These are phyloP conservation scores for Platanthera guangdongensis DNA, from an alignment of 106 monocot genomes.

Conservation along the genomic window DNA sequence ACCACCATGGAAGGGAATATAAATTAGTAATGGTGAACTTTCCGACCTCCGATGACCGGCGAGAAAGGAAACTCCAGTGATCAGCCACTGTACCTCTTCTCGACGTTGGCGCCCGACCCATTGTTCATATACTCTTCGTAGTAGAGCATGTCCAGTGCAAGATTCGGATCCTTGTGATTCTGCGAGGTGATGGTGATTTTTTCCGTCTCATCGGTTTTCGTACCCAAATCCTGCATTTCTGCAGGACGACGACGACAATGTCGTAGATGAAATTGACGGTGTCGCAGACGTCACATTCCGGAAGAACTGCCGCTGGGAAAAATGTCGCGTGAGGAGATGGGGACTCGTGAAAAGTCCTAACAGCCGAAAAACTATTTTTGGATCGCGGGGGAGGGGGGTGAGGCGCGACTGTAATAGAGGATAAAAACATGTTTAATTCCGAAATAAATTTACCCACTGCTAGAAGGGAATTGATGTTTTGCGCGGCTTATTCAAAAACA, in stretches of 20 bases:
- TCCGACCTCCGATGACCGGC: conserved; percentile 31
- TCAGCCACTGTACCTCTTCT: conserved; percentile 46
- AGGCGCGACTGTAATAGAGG: too few species aligned
- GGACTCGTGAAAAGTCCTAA: too few species aligned
- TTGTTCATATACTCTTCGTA: conserved; percentile 64
- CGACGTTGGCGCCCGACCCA: conserved; percentile 43
- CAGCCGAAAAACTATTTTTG: too few species aligned
- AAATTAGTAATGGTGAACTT: conserved; percentile 53
- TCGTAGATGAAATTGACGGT: too few species aligned
- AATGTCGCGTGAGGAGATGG: too few species aligned
- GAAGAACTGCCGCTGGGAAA: conserved; percentile 42
- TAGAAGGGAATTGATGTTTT: too few species aligned
- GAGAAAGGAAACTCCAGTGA: conserved; percentile 34
- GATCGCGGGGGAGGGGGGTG: too few species aligned
- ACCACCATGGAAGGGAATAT: conserved; percentile 46
- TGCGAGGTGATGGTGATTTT: conserved; percentile 77
- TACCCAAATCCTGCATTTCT: conserved; percentile 35
- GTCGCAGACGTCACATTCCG: conserved; percentile 47
- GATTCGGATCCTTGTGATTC: conserved; percentile 71
- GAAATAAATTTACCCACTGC: too few species aligned
- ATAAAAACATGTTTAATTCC: too few species aligned
- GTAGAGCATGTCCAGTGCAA: conserved; percentile 56
- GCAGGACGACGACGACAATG: conserved; percentile 4
- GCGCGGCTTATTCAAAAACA: too few species aligned
- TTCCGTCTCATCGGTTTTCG: conserved; percentile 55